These are phyloP conservation scores for Elaeagnus macrophylla DNA, from an alignment of 306 rosid species.

Conservation along the genomic window DNA sequence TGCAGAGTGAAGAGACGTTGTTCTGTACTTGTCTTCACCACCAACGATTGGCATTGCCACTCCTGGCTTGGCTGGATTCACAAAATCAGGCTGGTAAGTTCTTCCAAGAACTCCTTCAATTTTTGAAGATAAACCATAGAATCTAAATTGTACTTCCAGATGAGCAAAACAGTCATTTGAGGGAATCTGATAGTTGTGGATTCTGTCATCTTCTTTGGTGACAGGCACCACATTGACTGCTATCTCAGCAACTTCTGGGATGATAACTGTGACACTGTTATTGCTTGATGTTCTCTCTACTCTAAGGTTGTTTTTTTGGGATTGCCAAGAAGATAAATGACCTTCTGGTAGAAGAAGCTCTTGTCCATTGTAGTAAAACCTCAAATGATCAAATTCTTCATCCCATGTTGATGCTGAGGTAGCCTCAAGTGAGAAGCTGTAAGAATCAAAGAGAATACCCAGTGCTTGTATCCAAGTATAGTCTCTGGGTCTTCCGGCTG, in stretches of 20 bases:
- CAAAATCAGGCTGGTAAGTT: slow-evolving; percentile 72
- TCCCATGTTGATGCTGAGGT: slow-evolving; percentile 42
- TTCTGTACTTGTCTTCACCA: slow-evolving; percentile 66
- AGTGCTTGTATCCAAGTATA: slow-evolving; percentile 86
- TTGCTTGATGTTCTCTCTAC: slow-evolving; percentile 57
- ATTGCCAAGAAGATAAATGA: slow-evolving; percentile 43
- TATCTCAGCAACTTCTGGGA: slow-evolving; percentile 51
- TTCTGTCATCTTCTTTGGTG: slow-evolving; percentile 63
- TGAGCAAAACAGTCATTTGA: slow-evolving; percentile 63
- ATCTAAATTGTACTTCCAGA: slow-evolving; percentile 77
- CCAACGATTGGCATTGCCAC: slow-evolving; percentile 80
- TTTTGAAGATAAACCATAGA: slow-evolving; percentile 44
- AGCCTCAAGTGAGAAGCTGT: slow-evolving; percentile 54
- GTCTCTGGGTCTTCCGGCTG: slow-evolving; percentile 45
- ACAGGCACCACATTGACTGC: slow-evolving; percentile 64
- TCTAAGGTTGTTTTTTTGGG: slow-evolving; percentile 23
- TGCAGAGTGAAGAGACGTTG: slow-evolving; percentile 57
- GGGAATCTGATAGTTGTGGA: slow-evolving; percentile 68
- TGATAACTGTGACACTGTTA: slow-evolving; percentile 42
- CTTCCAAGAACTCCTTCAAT: slow-evolving; percentile 86
- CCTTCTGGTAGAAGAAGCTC: slow-evolving; percentile 43
- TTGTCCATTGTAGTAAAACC: slow-evolving; percentile 37
- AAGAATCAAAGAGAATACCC: slow-evolving; percentile 49
- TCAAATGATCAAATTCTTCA: slow-evolving; percentile 40
- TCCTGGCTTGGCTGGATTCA: slow-evolving; percentile 61